Percentiles rank a stretch among this genome's conserved stretches.
Conservation (phyloP, 495 filamentous ascomycete species). For the Penicillium fimorum region DNA sequence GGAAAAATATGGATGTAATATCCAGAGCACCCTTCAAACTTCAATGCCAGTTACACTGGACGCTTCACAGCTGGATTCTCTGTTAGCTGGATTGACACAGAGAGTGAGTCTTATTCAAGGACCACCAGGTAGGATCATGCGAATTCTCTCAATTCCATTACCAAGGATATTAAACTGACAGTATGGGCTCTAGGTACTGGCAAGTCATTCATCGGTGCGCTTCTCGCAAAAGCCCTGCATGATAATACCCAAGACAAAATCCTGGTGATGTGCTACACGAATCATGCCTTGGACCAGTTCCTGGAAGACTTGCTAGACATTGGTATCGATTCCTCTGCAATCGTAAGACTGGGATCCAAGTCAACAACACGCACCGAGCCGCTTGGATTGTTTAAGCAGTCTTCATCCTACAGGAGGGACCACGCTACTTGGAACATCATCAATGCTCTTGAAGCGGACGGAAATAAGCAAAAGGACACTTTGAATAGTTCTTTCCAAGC, state of each 20-base stretch:
- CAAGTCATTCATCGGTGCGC: conserved; percentile 74
- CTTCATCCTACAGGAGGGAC: conserved; percentile 21
- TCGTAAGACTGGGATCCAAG: conserved; percentile 70
- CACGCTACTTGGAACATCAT: conserved; percentile 40
- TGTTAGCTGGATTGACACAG: conserved; percentile 54
- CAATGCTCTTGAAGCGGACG: conserved; percentile 32
- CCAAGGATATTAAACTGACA: neutral
- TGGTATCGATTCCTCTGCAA: conserved; percentile 51
- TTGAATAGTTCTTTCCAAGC: conserved; percentile 25
- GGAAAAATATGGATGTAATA: conserved; percentile 8
- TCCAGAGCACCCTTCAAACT: conserved; percentile 32
- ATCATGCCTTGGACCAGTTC: conserved; percentile 79
- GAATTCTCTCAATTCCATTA: neutral
- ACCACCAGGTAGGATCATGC: conserved; percentile 59
- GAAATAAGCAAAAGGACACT: conserved; percentile 9
- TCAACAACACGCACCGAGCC: conserved; percentile 48
- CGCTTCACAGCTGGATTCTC: conserved; percentile 55
- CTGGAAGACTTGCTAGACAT: conserved; percentile 64
- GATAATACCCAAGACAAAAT: conserved; percentile 52
- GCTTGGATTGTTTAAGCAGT: conserved; percentile 51
- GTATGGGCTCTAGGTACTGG: conserved; percentile 59
- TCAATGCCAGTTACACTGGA: conserved; percentile 48
- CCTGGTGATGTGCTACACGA: conserved; percentile 63
- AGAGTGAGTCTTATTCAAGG: conserved; percentile 69
- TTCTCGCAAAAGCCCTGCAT: conserved; percentile 59